Conservation (phyloP, 2,329 filamentous ascomycete genomes). For the Penicillium decumbens region DNA sequence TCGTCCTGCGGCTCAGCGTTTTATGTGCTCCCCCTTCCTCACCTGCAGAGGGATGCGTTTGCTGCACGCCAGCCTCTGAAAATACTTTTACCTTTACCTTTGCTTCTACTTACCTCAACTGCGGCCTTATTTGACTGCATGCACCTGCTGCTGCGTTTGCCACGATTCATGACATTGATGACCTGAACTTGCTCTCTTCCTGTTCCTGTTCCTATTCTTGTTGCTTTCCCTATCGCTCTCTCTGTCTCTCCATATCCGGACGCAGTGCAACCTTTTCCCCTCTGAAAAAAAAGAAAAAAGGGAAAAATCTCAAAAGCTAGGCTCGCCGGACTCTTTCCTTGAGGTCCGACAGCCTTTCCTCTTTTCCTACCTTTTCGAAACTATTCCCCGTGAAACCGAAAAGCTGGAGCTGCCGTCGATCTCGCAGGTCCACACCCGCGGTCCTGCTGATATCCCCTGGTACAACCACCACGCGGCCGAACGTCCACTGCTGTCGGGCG, state of each 20-base stretch:
- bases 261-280: constrained; percentile 12
- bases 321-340: constrained; percentile 21
- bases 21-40: constrained; percentile 15
- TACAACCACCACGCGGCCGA: constrained; percentile 64
- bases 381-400: constrained; percentile 57
- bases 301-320: background rate
- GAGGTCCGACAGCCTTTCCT: constrained; percentile 23
- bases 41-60: constrained; percentile 27
- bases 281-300: constrained; percentile 1
- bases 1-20: constrained; percentile 26
- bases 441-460: constrained; percentile 65
- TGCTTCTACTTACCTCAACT: constrained; percentile 8
- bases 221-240: background rate
- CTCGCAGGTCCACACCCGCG: constrained; percentile 75
- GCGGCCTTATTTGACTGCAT: constrained; percentile 16
- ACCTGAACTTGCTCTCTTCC: constrained; percentile 18
- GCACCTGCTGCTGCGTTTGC: constrained; percentile 10
- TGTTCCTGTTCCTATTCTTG: background rate
- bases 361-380: constrained; percentile 7
- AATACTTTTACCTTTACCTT: background rate
- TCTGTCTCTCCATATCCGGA: background rate
- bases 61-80: constrained; percentile 24
- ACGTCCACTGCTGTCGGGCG: constrained; percentile 63
- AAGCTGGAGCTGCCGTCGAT: constrained; percentile 93
- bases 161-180: constrained; percentile 35